Base-by-base conservation (phyloP, 2,329 filamentous ascomycete genomes). In the Alternaria infectoria region DNA sequence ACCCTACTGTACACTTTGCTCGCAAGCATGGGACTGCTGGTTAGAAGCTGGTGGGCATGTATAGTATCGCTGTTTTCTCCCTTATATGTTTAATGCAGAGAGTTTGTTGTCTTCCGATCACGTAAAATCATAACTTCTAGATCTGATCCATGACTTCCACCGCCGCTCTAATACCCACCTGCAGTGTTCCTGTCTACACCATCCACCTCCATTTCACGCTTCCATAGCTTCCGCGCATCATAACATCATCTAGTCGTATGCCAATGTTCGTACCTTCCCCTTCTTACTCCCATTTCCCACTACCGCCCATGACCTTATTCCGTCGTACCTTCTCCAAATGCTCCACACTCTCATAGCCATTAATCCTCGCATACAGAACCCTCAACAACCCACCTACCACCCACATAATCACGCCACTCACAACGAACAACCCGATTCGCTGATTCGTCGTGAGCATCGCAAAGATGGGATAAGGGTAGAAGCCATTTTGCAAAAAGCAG, bases 381-480 rank as follows among this genome's bases (percentile, higher is more conserved):
- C 93, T 91, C 66, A 97, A 81, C 10, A 84, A 80, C 21, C 87
- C 81, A 0, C 92, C 94, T 68, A 89, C 93, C 4, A 83, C 77
- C 3, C 91, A 90, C 88, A 96, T 94, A 15, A 92, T 79, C 1
- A 86, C 74, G 1, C 92, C 93, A 45, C 91, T 91, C 17, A 87
- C 81, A 1, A 84, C 84, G 70, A 96, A 97, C 10, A 97, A 82
- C 0, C 87, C 80, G 9, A 89, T 82, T 19, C 94, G 87, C 74
- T 93, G 89, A 52, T 82, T 76, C 0, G 88, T 91, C 54, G 84
- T 85, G 45, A 96, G 81, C 47, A 91, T 77, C 9, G 84, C 89
- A 67, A 97, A 95, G 25, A 97, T 86, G 1, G 94, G 93, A 78
- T 97, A 97, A 0, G 93, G 93, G 71, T 97, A 96, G 70, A 85